Percentiles rank a stretch among this genome's conserved stretches.
These are phyloP conservation scores for Abrus precatorius DNA, from an alignment of 306 rosid genomes.

Conservation along the genomic window DNA sequence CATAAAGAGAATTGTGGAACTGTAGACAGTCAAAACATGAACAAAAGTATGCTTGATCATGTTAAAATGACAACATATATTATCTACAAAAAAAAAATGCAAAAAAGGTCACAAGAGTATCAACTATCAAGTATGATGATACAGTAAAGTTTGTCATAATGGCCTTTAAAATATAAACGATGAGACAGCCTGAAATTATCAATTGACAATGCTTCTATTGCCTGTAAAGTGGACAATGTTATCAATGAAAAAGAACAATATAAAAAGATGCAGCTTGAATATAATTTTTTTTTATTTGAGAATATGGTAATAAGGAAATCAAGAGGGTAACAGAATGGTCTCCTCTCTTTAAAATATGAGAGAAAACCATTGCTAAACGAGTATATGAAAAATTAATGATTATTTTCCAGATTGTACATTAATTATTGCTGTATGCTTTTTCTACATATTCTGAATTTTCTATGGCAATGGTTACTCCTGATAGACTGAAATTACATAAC, in stretches of 20 bases:
- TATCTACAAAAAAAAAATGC: slow-evolving; percentile 7
- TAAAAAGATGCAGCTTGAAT: slow-evolving; percentile 4
- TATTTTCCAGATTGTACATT: not conserved
- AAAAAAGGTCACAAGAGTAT: slow-evolving; percentile 37
- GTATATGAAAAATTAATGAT: not conserved
- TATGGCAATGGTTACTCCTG: not conserved
- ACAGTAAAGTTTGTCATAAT: slow-evolving; percentile 16
- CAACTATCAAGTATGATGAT: slow-evolving; percentile 29
- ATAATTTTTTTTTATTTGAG: not conserved
- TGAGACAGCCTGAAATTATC: slow-evolving; percentile 9
- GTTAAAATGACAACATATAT: slow-evolving; percentile 23
- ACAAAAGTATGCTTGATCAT: not conserved
- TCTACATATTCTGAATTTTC: slow-evolving; percentile 9
- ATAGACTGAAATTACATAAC: slow-evolving; percentile 3
- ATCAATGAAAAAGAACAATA: slow-evolving; percentile 9
- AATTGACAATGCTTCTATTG: not conserved
- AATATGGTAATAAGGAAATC: not conserved
- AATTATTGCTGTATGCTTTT: not conserved
- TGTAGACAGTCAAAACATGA: slow-evolving; percentile 45
- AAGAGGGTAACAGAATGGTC: not conserved
- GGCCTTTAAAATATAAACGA: slow-evolving; percentile 9
- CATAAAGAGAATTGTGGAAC: slow-evolving; percentile 72
- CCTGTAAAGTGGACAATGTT: slow-evolving; percentile 1
- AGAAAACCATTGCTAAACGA: not conserved
- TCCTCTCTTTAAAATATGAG: not conserved